phyloP scores from a whole-genome alignment of 805 yeast genomes.

The Yamadazyma endophytica region DNA sequence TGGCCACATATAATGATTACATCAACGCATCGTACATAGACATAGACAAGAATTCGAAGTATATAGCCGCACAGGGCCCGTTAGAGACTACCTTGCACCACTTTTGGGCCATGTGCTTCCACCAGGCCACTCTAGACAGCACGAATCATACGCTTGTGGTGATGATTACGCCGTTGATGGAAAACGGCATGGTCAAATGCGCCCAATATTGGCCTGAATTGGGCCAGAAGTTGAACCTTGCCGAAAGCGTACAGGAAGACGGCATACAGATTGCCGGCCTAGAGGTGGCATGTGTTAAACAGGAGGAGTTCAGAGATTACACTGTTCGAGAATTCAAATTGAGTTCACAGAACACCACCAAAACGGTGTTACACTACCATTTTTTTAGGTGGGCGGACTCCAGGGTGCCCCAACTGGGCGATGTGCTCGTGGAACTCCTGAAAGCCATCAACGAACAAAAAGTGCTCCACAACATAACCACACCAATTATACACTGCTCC shows the following conservation, averaged over 20 bases:
- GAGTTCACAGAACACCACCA: constrained; percentile 12
- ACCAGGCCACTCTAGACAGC: constrained; percentile 24
- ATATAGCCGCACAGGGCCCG: constrained; percentile 73
- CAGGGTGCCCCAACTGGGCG: constrained; percentile 30
- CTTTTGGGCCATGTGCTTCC: constrained; percentile 47
- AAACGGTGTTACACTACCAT: constrained; percentile 35
- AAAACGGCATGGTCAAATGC: constrained; percentile 38
- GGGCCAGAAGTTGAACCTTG: constrained; percentile 14
- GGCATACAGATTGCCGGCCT: constrained; percentile 16
- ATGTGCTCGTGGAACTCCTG: constrained; percentile 24
- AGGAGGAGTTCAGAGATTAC: constrained; percentile 17
- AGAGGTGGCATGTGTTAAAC: constrained; percentile 14
- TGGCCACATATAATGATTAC: constrained; percentile 21
- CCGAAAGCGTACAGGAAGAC: constrained; percentile 15
- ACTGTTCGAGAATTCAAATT: constrained; percentile 24
- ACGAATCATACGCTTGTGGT: constrained; percentile 26
- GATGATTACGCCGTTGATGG: constrained; percentile 52
- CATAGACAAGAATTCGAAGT: constrained; percentile 20
- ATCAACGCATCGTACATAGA: constrained; percentile 36
- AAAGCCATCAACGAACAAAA: constrained; percentile 14
- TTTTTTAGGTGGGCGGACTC: constrained; percentile 45
- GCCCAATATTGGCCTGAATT: constrained; percentile 37
- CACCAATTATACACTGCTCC: constrained; percentile 39
- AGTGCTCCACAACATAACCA: constrained; percentile 1
- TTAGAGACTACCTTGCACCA: constrained; percentile 32